A percentile compares a stretch with the other conserved stretches of the same genome.
These are phyloP conservation scores for Aspergillus ochraceoroseus DNA, from an alignment of 2,329 filamentous ascomycete genomes.

Conservation along the genomic window DNA sequence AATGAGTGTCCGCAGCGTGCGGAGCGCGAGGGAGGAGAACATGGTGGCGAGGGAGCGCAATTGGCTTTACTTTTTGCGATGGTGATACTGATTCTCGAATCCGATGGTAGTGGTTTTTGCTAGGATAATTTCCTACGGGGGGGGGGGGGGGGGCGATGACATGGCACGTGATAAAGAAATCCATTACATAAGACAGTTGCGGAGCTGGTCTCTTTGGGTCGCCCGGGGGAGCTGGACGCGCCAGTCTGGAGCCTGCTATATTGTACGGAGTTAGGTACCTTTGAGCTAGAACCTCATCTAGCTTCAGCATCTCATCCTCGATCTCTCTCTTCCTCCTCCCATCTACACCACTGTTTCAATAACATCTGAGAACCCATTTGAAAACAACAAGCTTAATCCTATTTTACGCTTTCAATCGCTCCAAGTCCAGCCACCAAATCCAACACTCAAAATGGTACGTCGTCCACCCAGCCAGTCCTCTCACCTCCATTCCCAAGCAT, in stretches of 20 bases:
- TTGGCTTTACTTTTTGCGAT: too few species aligned
- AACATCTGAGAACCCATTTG: not conserved
- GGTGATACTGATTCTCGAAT: too few species aligned
- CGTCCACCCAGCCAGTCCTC: conserved; percentile 6
- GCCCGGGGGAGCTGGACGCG: conserved; percentile 39
- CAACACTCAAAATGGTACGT: conserved; percentile 32
- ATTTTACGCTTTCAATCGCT: not conserved
- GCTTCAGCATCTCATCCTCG: conserved; percentile 17
- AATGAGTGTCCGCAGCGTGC: conserved; percentile 33
- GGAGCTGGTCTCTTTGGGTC: conserved; percentile 22
- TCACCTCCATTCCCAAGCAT: conserved; percentile 12
- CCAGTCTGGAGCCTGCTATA: conserved; percentile 19
- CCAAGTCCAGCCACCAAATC: not conserved
- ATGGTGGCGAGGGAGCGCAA: too few species aligned
- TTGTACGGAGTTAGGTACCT: conserved; percentile 20
- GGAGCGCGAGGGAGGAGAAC: conserved; percentile 34
- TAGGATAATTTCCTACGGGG: conserved; percentile 18
- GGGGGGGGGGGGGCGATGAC: too few species aligned
- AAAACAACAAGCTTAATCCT: not conserved
- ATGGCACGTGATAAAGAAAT: conserved; percentile 3
- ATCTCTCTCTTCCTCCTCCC: conserved; percentile 10
- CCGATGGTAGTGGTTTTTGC: conserved; percentile 8
- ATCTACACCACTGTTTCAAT: conserved; percentile 5
- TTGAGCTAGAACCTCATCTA: conserved; percentile 15
- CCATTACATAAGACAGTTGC: conserved; percentile 28